phyloP scores from a whole-genome alignment of 306 rosid genomes.

The Erythrophleum fordii region DNA sequence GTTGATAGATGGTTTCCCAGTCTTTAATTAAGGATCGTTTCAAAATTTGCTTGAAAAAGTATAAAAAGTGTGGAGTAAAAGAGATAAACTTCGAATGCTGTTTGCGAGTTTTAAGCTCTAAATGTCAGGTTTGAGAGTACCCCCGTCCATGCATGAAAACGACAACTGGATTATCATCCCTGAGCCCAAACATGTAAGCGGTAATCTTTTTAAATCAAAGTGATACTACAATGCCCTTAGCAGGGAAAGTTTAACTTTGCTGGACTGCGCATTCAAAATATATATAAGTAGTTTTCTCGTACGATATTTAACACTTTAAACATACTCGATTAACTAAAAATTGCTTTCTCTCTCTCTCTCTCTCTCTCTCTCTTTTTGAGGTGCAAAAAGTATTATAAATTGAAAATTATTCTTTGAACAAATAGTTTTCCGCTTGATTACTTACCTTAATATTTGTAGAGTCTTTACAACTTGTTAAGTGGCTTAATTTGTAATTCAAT shows the following conservation, averaged over 20 bases:
- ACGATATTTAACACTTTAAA: too few species aligned
- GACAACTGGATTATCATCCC: conserved; percentile 51
- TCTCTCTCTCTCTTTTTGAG: too few species aligned
- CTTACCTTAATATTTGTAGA: not conserved
- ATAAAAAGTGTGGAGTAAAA: conserved; percentile 8
- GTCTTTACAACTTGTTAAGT: too few species aligned
- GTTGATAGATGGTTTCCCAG: not conserved
- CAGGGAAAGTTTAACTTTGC: conserved; percentile 19
- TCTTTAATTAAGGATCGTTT: conserved; percentile 22
- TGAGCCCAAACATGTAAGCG: conserved; percentile 30
- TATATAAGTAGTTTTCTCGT: too few species aligned
- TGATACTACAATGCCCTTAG: conserved; percentile 7
- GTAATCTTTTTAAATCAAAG: conserved; percentile 24
- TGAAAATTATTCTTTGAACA: not conserved
- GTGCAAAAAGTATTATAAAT: not conserved
- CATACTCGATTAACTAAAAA: too few species aligned
- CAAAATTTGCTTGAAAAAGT: conserved; percentile 33
- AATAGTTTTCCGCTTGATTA: not conserved
- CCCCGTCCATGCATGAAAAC: conserved; percentile 39
- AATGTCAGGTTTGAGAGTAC: conserved; percentile 45
- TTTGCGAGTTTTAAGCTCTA: conserved; percentile 43
- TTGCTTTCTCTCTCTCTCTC: too few species aligned
- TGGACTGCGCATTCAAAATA: conserved; percentile 32
- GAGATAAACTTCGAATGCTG: conserved; percentile 42
- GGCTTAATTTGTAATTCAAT: too few species aligned